Evolutionary conservation across 441 rosid genomes (phyloP).

Genomic region (Pelargonium fulgidum): DNA sequence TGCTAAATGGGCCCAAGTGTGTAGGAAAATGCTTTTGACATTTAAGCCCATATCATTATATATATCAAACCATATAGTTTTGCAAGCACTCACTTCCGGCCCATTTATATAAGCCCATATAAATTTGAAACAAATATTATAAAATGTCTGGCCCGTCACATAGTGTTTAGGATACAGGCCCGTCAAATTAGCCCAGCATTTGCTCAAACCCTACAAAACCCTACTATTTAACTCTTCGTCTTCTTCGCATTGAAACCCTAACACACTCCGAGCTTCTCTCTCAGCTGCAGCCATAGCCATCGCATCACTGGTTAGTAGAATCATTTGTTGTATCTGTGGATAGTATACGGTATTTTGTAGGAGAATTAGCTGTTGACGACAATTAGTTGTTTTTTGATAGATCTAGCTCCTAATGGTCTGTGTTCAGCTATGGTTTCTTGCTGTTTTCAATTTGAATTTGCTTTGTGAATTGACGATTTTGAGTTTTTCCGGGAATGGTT

Average conservation of each 20-base stretch:
- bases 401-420: neutral
- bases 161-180: neutral
- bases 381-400: neutral
- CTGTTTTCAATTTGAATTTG: neutral
- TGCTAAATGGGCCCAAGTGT: too few relatives aligned
- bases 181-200: neutral
- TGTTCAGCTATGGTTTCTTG: neutral
- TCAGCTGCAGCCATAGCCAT: neutral
- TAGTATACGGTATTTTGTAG: neutral
- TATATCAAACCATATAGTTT: too few relatives aligned
- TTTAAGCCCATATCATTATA: too few relatives aligned
- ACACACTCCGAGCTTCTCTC: neutral
- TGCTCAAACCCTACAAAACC: neutral
- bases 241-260: neutral
- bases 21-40: too few relatives aligned
- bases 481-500: neutral
- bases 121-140: too few relatives aligned
- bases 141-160: too few relatives aligned
- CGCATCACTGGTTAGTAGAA: neutral
- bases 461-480: neutral
- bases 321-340: neutral
- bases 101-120: too few relatives aligned
- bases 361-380: neutral
- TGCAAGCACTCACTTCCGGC: too few relatives aligned
- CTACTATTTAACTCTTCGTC: conserved; percentile 2